Base-by-base conservation (phyloP, 352 stramenopile genomes). In the Pythium oligandrum region DNA sequence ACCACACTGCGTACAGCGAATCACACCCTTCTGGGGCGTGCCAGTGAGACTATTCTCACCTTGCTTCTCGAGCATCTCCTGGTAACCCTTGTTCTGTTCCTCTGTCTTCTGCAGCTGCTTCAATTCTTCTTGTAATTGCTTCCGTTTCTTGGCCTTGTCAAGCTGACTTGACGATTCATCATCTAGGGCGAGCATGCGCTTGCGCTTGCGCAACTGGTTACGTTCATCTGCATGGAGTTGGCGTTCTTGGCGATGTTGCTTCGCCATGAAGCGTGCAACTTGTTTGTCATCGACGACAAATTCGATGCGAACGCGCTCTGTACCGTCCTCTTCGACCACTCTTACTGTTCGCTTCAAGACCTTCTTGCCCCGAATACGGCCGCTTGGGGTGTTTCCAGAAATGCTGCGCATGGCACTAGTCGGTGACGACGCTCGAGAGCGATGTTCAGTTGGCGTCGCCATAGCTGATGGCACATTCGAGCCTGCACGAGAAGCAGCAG, bases 41-140 rank as follows among this genome's bases (percentile, higher is more conserved):
- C 71, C 74, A 17, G 35, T 46, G 6, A 75, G 33, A 6, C 54
- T 64, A n/a, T 68, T 63, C 43, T 93, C 78, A 33, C 78, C 76
- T 39, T 78, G 68, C 36, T 89, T 87, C 54, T 91, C 71, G 12
- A 93, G 73, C 75, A 90, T 85, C 64, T 90, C 81, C 34, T 88
- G 71, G 42, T 93, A 93, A 6, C 81, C 81, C 53, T 83, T 86
- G 62, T 90, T 94, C 32, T 89, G 76, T 39, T 78, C 76, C 59
- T 94, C 79, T 1, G 80, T 94, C 51, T 83, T 88, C 55, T 88
- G 64, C 6, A 92, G 60, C 51, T 90, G 79, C 59, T 92, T 94
- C n/a, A 94, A 53, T 55, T 94, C 83, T 45, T 92, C 83, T 59
- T 90, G 75, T 31, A 94, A 58, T 48, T 94, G 81, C 39, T 92